These are phyloP conservation scores for Melastoma malabathricum DNA, from an alignment of 345 rosid species.

Conservation along the genomic window DNA sequence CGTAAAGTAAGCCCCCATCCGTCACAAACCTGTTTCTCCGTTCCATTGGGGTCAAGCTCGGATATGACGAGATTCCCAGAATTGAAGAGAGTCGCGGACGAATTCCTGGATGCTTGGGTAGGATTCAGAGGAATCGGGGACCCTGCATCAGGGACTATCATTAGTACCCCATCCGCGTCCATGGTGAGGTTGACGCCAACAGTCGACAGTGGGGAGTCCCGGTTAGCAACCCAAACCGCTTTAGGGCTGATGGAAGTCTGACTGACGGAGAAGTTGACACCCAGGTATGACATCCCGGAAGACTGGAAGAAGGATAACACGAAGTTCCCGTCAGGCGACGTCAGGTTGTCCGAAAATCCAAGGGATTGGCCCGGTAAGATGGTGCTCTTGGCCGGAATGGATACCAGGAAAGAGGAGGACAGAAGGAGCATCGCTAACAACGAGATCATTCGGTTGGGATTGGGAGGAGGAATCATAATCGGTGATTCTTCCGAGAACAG, in stretches of 20 bases:
- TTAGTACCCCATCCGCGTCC: neutral
- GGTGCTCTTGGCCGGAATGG: neutral
- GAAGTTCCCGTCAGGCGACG: neutral
- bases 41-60: slow-evolving; percentile 1
- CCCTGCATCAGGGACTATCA: neutral
- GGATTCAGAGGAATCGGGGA: neutral
- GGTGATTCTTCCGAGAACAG: too few relatives aligned
- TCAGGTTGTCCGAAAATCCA: neutral
- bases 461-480: too few relatives aligned
- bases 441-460: too few relatives aligned
- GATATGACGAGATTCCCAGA: neutral
- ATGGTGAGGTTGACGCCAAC: neutral
- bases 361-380: neutral
- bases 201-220: neutral
- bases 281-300: neutral
- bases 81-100: neutral
- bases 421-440: too few relatives aligned
- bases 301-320: neutral
- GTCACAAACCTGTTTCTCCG: neutral
- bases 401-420: too few relatives aligned
- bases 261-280: neutral
- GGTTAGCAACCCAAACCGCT: slow-evolving; percentile 1
- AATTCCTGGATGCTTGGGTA: neutral
- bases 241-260: neutral
- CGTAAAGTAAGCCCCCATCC: neutral